A percentile compares a stretch with the other conserved stretches of the same genome.
Conservation (phyloP, 495 filamentous ascomycete species). For the Daldinia grandis region DNA sequence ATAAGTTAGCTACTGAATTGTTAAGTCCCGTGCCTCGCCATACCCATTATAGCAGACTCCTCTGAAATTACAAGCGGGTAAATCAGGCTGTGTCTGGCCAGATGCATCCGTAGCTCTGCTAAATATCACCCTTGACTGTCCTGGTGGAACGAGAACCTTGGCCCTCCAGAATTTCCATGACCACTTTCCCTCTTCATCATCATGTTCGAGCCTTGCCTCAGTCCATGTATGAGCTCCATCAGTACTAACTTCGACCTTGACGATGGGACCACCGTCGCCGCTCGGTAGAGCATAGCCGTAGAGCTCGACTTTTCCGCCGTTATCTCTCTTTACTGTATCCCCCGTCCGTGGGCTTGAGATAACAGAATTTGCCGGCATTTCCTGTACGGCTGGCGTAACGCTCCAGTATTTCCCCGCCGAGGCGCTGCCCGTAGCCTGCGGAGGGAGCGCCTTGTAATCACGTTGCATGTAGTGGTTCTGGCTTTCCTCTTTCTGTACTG, state of each 20-base stretch:
- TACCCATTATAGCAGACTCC: slow-evolving; percentile 20
- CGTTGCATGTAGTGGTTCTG: slow-evolving; percentile 62
- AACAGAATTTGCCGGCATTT: slow-evolving; percentile 63
- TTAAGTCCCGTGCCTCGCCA: slow-evolving; percentile 13
- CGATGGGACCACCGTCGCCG: slow-evolving; percentile 11
- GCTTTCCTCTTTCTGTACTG: slow-evolving; percentile 61
- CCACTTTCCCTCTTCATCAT: slow-evolving; percentile 49
- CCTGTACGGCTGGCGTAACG: slow-evolving; percentile 58
- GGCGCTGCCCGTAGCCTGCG: slow-evolving; percentile 55
- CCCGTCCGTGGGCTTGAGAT: slow-evolving; percentile 52
- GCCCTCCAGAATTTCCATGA: slow-evolving; percentile 57
- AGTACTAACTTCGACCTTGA: slow-evolving; percentile 57
- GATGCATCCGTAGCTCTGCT: slow-evolving; percentile 13
- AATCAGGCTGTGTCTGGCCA: slow-evolving; percentile 2
- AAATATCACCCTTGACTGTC: slow-evolving; percentile 2
- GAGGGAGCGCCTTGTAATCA: slow-evolving; percentile 68
- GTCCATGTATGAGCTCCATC: slow-evolving; percentile 61
- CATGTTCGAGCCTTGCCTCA: slow-evolving; percentile 53
- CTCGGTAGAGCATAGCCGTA: slow-evolving; percentile 16
- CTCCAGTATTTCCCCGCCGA: slow-evolving; percentile 61
- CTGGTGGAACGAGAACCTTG: neutral
- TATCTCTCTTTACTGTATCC: slow-evolving; percentile 8
- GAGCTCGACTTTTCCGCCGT: slow-evolving; percentile 1
- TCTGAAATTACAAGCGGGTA: slow-evolving; percentile 9
- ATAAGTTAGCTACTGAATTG: neutral